A percentile compares a stretch with the other conserved stretches of the same genome.
These are phyloP conservation scores for Austroboletus niveus DNA, from an alignment of 1,284 basidiomycete genomes.

Conservation along the genomic window DNA sequence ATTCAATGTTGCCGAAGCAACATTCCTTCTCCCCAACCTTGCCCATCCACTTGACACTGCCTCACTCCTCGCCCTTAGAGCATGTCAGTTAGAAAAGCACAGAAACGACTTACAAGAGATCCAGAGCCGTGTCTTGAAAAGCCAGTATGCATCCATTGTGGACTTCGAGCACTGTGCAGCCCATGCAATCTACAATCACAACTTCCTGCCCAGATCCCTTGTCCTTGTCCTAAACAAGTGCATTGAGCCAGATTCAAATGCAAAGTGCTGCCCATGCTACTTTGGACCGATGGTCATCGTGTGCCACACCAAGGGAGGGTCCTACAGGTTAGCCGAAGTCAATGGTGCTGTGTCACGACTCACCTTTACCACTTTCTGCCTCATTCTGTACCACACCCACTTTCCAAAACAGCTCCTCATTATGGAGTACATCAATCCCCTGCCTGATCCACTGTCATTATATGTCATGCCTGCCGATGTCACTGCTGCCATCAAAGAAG, in stretches of 20 bases:
- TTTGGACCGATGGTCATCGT: too few relatives aligned
- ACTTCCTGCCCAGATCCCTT: constrained; percentile 23
- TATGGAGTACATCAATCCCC: too few relatives aligned
- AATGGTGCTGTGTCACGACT: constrained; percentile 21
- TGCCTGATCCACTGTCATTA: too few relatives aligned
- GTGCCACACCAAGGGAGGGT: too few relatives aligned
- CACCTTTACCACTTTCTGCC: too few relatives aligned
- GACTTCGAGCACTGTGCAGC: constrained; percentile 13
- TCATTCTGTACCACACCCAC: too few relatives aligned
- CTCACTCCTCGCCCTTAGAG: background rate
- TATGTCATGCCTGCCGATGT: too few relatives aligned
- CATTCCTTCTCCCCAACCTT: constrained; percentile 17
- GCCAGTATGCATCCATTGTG: constrained; percentile 14
- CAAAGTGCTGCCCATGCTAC: too few relatives aligned
- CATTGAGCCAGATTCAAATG: constrained; percentile 16
- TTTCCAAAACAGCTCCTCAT: too few relatives aligned
- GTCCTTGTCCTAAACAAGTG: constrained; percentile 28
- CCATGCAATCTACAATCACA: constrained; percentile 16
- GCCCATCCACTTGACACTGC: background rate
- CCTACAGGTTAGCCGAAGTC: constrained; percentile 15
- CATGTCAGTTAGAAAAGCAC: background rate
- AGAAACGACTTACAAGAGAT: background rate
- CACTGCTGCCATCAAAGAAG: too few relatives aligned
- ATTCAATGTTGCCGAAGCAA: constrained; percentile 32
- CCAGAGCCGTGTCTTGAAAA: constrained; percentile 18